Conservation (phyloP, 345 rosid genomes). For the Dovyalis caffra region DNA sequence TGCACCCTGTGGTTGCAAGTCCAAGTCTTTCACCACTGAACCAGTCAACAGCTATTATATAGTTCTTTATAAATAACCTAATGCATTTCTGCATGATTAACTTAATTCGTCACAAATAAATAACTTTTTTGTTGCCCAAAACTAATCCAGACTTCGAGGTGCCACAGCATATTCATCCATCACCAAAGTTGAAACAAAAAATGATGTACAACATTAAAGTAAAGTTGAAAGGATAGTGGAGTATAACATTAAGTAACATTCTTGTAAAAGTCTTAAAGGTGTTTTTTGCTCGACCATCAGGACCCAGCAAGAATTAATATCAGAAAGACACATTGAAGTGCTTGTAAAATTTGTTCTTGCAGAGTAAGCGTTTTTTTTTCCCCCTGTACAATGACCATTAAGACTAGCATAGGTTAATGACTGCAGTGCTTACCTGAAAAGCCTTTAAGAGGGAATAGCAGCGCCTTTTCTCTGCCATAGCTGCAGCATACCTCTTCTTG, state of each 20-base stretch:
- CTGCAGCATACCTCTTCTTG: slow-evolving; percentile 58
- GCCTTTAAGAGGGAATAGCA: slow-evolving; percentile 52
- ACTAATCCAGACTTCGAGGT: not conserved
- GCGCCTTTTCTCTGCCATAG: slow-evolving; percentile 59
- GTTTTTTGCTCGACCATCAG: not conserved
- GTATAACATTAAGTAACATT: not conserved
- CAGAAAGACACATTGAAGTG: not conserved
- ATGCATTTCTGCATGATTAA: not conserved
- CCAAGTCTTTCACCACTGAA: not conserved
- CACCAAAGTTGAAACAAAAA: not conserved
- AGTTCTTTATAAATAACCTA: not conserved
- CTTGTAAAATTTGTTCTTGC: not conserved
- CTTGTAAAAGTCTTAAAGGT: not conserved
- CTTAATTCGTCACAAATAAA: not conserved
- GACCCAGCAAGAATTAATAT: not conserved
- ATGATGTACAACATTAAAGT: not conserved
- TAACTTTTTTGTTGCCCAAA: not conserved
- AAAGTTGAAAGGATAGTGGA: not conserved
- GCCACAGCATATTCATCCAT: not conserved
- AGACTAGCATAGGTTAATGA: not conserved
- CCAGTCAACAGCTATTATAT: not conserved
- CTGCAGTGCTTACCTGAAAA: slow-evolving; percentile 55
- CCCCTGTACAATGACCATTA: not conserved
- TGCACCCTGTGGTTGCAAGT: not conserved
- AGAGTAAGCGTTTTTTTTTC: not conserved